Base-by-base conservation (phyloP, 352 stramenopile species). In the Globisporangium viniferum region DNA sequence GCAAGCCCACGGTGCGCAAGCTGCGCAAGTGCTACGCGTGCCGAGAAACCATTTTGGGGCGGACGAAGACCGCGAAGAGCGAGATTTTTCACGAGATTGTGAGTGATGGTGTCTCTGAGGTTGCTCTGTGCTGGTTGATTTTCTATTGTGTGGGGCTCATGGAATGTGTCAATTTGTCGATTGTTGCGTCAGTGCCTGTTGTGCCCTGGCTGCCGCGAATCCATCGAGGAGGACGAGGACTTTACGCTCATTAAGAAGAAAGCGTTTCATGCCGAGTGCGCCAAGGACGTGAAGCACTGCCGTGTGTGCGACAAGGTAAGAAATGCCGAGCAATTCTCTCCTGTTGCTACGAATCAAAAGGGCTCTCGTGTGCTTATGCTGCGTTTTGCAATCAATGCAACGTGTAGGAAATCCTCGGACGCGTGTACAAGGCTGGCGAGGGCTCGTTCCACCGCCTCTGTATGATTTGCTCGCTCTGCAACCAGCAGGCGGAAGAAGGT, bases 51-150 rank as follows among this genome's bases (percentile, higher is more conserved):
- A 94, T 94, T 72, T 68, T 94, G 29, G 86, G 86, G 24, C 84
- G 83, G 66, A 93, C 84, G 46, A 91, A 91, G 71, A 82, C 73
- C 46, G 86, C 81, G 56, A 86, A 91, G 69, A 75, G 80, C 70
- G 79, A 94, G 64, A 91, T 94, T 64, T 94, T 93, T 67, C 86
- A 94, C 74, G 86, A 94, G 67, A 92, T 93, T 56, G 81, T 90
- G 62, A 29, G 72, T 76, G 7, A n/a, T 31, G 70, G 56, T 41
- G 14, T 31, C n/a, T 44, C 2, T 18, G 36, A 18, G 29, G 29
- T 44, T 44, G 12, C 36, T 44, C 3, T 27, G 20, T 59, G 33
- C 35, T 22, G 20, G 18, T 7, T 22, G 6, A 10, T 5, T 54
- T 5, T 10, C 24, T 44, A 15, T 6, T 49, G 18, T 35, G 27